Percentiles rank a stretch among this genome's conserved stretches.
Conservation (phyloP, 345 rosid genomes). For the Litchi chinensis region DNA sequence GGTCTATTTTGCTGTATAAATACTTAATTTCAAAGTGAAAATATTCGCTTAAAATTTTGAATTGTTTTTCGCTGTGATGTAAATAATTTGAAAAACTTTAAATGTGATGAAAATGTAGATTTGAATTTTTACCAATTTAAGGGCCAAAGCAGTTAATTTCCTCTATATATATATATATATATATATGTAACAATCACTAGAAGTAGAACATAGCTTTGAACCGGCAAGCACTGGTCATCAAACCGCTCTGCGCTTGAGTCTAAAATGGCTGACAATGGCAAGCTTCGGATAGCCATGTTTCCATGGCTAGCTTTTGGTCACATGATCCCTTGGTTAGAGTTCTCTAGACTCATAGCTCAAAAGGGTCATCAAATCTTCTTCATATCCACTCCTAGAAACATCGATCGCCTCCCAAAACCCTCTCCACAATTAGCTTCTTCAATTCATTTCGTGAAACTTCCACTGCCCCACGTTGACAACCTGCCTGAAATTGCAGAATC, state of each 20-base stretch:
- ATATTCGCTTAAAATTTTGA: no score
- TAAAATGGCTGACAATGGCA: constrained; percentile 4
- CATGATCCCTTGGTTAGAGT: constrained; percentile 30
- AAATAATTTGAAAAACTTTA: no score
- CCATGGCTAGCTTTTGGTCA: constrained; percentile 41
- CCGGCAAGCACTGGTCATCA: background rate
- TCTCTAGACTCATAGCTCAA: constrained; percentile 24
- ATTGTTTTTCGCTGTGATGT: no score
- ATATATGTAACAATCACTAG: no score
- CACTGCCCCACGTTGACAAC: background rate
- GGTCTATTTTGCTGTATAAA: no score
- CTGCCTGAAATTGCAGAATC: constrained; percentile 1
- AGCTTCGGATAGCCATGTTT: constrained; percentile 43
- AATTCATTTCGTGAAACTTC: constrained; percentile 9
- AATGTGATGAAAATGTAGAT: no score
- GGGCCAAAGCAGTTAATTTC: no score
- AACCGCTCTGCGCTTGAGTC: background rate
- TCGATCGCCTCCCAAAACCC: background rate
- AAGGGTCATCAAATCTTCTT: background rate
- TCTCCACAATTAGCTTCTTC: background rate
- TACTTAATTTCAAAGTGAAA: no score
- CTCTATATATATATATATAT: no score
- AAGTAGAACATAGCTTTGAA: background rate
- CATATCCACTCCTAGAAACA: constrained; percentile 17
- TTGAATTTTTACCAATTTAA: no score